Percentiles rank a stretch among this genome's conserved stretches.
Evolutionary conservation across 1,139 yeast genomes (phyloP).

Genomic region (Kodamaea fungicola): DNA sequence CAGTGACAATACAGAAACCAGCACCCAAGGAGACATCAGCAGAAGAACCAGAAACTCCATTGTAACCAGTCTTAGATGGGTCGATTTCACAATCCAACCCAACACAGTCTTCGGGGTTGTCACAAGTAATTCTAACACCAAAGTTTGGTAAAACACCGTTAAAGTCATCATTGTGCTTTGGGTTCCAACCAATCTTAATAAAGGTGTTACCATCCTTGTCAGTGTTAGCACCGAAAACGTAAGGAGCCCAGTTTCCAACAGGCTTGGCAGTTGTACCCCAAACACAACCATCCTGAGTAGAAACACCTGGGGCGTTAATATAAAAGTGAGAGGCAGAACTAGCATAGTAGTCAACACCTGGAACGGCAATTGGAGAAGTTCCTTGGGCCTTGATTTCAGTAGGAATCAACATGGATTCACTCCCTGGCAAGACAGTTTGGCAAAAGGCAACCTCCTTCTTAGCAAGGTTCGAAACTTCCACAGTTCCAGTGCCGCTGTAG

Average conservation of each 20-base stretch:
- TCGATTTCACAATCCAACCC: slow-evolving; percentile 81
- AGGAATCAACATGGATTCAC: slow-evolving; percentile 91
- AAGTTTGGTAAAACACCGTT: slow-evolving; percentile 54
- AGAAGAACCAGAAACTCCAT: slow-evolving; percentile 45
- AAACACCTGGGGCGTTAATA: slow-evolving; percentile 81
- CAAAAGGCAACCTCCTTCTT: slow-evolving; percentile 70
- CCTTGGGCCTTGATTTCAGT: slow-evolving; percentile 54
- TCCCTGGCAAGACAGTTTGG: slow-evolving; percentile 91
- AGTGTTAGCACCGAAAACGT: slow-evolving; percentile 86
- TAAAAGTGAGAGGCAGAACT: slow-evolving; percentile 85
- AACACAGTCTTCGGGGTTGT: slow-evolving; percentile 59
- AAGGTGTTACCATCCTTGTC: slow-evolving; percentile 65
- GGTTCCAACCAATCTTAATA: slow-evolving; percentile 90
- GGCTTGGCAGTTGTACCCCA: slow-evolving; percentile 76
- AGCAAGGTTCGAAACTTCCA: slow-evolving; percentile 55
- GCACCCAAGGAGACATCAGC: slow-evolving; percentile 62
- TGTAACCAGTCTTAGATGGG: slow-evolving; percentile 58
- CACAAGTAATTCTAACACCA: slow-evolving; percentile 75
- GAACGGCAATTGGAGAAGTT: slow-evolving; percentile 66
- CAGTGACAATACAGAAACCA: slow-evolving; percentile 80
- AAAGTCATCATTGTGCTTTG: slow-evolving; percentile 69
- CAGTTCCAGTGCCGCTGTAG: slow-evolving; percentile 72
- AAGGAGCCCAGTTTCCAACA: slow-evolving; percentile 89
- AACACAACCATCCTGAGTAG: slow-evolving; percentile 71
- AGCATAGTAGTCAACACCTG: slow-evolving; percentile 72